A percentile compares a stretch with the other conserved stretches of the same genome.
Conservation (phyloP, 495 filamentous ascomycete species). For the Penicillium lagena region DNA sequence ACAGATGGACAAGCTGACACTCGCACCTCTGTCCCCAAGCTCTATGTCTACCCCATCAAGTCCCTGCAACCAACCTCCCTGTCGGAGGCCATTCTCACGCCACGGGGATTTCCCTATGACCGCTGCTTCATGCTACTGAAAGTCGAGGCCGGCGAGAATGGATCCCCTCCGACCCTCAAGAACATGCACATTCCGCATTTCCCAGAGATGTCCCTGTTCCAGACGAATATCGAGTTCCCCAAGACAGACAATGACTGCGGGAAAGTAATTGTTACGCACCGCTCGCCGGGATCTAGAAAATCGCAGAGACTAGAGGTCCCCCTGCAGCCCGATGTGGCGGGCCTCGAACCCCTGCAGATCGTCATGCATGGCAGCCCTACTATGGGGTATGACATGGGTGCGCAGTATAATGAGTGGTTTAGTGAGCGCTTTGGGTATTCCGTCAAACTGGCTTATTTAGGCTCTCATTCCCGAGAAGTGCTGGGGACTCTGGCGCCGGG, state of each 20-base stretch:
- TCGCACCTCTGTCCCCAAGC: conserved; percentile 35
- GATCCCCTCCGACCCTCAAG: conserved; percentile 29
- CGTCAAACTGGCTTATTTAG: conserved; percentile 64
- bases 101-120: conserved; percentile 69
- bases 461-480: conserved; percentile 53
- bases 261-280: conserved; percentile 52
- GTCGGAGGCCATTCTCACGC: conserved; percentile 45
- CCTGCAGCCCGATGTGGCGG: conserved; percentile 46
- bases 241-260: conserved; percentile 16
- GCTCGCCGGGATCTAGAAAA: conserved; percentile 14
- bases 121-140: conserved; percentile 73
- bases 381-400: conserved; percentile 60
- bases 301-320: conserved; percentile 46
- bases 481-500: conserved; percentile 50
- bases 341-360: conserved; percentile 46
- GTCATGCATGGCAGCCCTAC: conserved; percentile 59
- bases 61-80: conserved; percentile 64
- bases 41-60: conserved; percentile 89
- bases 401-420: conserved; percentile 67
- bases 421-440: conserved; percentile 60
- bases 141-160: conserved; percentile 26
- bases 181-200: conserved; percentile 65
- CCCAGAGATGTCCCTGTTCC: conserved; percentile 62
- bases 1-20: neutral
- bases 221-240: conserved; percentile 45